phyloP scores from a whole-genome alignment of 2,329 filamentous ascomycete genomes.

The Fusarium virguliforme region DNA sequence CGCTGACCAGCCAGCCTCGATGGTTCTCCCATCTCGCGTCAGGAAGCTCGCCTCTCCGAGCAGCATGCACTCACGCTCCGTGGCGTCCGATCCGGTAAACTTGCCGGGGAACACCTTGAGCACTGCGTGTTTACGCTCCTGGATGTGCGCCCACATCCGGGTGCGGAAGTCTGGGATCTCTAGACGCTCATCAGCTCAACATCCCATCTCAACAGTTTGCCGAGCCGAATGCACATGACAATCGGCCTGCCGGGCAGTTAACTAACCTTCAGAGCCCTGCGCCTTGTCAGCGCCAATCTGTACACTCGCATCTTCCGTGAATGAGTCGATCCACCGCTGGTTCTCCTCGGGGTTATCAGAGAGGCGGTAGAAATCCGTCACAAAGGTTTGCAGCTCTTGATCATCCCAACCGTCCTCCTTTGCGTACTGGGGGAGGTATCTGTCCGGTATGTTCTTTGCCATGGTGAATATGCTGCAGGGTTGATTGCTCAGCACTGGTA shows the following conservation, averaged over 20 bases:
- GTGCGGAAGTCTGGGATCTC: slow-evolving; percentile 60
- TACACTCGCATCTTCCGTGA: slow-evolving; percentile 60
- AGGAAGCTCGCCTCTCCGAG: slow-evolving; percentile 52
- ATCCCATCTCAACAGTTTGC: slow-evolving; percentile 13
- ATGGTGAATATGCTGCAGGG: slow-evolving; percentile 25
- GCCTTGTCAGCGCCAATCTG: slow-evolving; percentile 61
- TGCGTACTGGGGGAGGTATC: slow-evolving; percentile 55
- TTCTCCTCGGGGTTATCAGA: slow-evolving; percentile 62
- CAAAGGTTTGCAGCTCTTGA: slow-evolving; percentile 57
- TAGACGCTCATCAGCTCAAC: slow-evolving; percentile 42
- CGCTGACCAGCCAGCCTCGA: slow-evolving; percentile 53
- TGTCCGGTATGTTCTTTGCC: slow-evolving; percentile 43
- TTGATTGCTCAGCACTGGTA: neutral
- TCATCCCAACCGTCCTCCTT: slow-evolving; percentile 52
- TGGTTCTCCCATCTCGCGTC: slow-evolving; percentile 50
- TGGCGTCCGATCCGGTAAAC: slow-evolving; percentile 50
- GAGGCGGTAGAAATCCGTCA: slow-evolving; percentile 62
- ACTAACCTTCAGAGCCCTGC: slow-evolving; percentile 56
- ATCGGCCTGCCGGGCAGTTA: slow-evolving; percentile 1
- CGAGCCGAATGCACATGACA: slow-evolving; percentile 12
- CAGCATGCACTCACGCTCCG: slow-evolving; percentile 56
- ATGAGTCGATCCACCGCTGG: slow-evolving; percentile 62
- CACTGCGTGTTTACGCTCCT: slow-evolving; percentile 60
- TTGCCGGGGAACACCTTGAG: slow-evolving; percentile 61
- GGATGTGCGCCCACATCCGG: slow-evolving; percentile 63